Percentiles rank a stretch among this genome's conserved stretches.
Conservation (phyloP, 768 basidiomycete genomes). For the Tricholoma flavovirens region DNA sequence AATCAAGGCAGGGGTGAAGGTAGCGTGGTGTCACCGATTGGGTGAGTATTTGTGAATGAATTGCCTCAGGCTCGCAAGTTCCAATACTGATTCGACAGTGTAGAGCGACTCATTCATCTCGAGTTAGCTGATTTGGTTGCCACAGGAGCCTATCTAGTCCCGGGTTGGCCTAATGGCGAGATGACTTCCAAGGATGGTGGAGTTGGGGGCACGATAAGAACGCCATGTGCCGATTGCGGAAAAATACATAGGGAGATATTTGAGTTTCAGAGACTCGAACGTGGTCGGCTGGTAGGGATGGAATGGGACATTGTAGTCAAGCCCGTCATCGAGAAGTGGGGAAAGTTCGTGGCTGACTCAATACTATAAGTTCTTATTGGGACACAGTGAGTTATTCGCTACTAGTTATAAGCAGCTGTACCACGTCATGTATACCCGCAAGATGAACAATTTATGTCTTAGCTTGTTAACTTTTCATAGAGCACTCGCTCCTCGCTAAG, state of each 20-base stretch:
- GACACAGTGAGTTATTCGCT: neutral
- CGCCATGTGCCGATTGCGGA: constrained; percentile 41
- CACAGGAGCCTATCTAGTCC: constrained; percentile 54
- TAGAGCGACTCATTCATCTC: constrained; percentile 73
- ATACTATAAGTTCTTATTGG: neutral
- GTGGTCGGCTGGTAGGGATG: constrained; percentile 49
- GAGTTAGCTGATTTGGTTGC: constrained; percentile 68
- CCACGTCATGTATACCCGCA: neutral
- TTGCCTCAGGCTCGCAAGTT: neutral
- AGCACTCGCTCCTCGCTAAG: too few relatives aligned
- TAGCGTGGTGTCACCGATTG: constrained; percentile 64
- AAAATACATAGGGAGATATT: constrained; percentile 75
- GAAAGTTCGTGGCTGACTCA: constrained; percentile 43
- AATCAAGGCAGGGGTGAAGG: constrained; percentile 55
- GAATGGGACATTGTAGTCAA: constrained; percentile 75
- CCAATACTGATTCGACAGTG: neutral
- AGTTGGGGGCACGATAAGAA: constrained; percentile 14
- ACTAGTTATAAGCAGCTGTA: neutral
- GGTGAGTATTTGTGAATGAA: constrained; percentile 24
- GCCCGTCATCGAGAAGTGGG: constrained; percentile 78
- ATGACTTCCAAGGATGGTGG: constrained; percentile 16
- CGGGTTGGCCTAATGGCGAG: constrained; percentile 34
- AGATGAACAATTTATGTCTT: neutral
- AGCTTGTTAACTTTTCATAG: neutral
- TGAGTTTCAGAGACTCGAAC: constrained; percentile 51